These are phyloP conservation scores for Citropsis articulata DNA, from an alignment of 345 rosid species.

Conservation along the genomic window DNA sequence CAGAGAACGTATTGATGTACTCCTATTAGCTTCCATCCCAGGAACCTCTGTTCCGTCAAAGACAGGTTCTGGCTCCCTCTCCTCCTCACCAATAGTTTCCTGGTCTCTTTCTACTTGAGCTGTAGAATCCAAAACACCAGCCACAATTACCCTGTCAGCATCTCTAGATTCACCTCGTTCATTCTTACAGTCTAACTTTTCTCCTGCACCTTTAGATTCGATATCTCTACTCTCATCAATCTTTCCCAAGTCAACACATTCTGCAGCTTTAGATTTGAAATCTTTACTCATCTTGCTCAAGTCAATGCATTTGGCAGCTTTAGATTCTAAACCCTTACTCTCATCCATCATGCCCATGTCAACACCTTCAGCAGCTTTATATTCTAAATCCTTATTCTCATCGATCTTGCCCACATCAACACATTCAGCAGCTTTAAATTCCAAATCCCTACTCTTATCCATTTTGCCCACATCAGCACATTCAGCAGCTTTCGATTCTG, in stretches of 20 bases:
- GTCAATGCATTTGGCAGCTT: background rate
- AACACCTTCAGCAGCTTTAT: background rate
- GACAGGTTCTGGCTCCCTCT: constrained; percentile 38
- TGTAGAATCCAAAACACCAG: constrained; percentile 17
- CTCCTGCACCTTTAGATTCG: constrained; percentile 11
- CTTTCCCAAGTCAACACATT: constrained; percentile 4
- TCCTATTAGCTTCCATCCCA: constrained; percentile 36
- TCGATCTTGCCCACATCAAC: constrained; percentile 9
- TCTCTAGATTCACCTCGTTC: constrained; percentile 7
- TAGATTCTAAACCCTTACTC: constrained; percentile 5
- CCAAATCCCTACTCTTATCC: constrained; percentile 8
- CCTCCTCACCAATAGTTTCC: constrained; percentile 32
- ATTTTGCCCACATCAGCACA: background rate
- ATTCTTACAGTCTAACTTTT: constrained; percentile 16
- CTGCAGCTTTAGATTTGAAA: constrained; percentile 8
- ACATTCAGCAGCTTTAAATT: constrained; percentile 9
- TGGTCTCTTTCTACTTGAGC: constrained; percentile 28
- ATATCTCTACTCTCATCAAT: background rate
- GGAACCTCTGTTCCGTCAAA: constrained; percentile 53
- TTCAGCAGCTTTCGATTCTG: constrained; percentile 13
- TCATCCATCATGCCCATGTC: constrained; percentile 4
- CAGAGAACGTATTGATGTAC: constrained; percentile 27
- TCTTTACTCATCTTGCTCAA: constrained; percentile 10
- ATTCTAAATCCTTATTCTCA: constrained; percentile 8
- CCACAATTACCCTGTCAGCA: constrained; percentile 20